A percentile compares a stretch with the other conserved stretches of the same genome.
Conservation (phyloP, 2,329 filamentous ascomycete genomes). For the Cryphonectria naterciae region DNA sequence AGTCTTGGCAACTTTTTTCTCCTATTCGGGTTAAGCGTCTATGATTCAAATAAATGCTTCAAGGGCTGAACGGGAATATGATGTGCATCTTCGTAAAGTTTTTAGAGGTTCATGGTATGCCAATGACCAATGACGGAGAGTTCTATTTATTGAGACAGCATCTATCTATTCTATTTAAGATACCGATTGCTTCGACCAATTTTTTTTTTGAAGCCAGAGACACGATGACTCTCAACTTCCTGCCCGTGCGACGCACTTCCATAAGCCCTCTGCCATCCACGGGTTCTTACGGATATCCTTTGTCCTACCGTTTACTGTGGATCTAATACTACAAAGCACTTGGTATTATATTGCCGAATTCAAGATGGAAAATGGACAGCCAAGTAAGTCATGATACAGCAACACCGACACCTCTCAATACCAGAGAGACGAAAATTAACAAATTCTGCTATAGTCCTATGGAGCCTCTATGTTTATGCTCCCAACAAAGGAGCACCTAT, state of each 20-base stretch:
- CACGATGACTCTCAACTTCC: neutral
- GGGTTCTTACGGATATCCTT: neutral
- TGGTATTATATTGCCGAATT: neutral
- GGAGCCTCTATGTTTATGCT: constrained; percentile 51
- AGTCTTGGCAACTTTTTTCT: neutral
- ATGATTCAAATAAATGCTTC: neutral
- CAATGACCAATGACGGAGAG: neutral
- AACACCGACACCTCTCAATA: neutral
- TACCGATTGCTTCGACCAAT: neutral
- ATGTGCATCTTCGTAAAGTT: neutral
- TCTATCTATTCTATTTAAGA: neutral
- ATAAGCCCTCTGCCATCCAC: neutral
- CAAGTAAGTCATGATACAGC: neutral
- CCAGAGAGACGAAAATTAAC: neutral
- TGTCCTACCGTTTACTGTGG: neutral
- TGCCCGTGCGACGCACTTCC: neutral
- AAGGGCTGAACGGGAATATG: neutral
- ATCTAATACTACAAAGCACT: neutral
- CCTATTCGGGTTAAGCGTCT: neutral
- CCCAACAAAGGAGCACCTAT: constrained; percentile 60
- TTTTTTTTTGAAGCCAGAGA: neutral
- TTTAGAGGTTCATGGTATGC: neutral
- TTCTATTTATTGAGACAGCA: neutral
- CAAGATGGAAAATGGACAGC: neutral
- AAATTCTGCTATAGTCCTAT: neutral